These are phyloP conservation scores for Hysterium pulicare DNA, from an alignment of 2,329 filamentous ascomycete species.

Conservation along the genomic window DNA sequence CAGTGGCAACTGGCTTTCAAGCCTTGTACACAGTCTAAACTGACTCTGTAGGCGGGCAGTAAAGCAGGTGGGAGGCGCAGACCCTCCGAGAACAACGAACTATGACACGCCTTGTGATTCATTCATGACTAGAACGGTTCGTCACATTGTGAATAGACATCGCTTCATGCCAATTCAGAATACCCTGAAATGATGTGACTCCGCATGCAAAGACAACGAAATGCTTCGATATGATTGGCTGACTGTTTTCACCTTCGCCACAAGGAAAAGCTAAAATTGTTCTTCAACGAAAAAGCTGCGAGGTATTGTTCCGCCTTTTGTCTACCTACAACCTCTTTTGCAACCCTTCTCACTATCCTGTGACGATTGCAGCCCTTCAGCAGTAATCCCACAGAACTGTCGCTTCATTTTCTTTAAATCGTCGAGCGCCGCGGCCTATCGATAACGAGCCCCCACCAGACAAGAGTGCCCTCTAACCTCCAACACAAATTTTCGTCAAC, in stretches of 20 bases:
- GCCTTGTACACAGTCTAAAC: too few species aligned
- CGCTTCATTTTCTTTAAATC: too few species aligned
- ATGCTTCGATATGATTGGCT: background rate
- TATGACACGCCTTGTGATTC: background rate
- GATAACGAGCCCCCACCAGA: background rate
- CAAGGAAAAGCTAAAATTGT: conserved; percentile 1
- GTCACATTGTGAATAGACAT: background rate
- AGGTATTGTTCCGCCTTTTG: background rate
- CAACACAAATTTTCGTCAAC: conserved; percentile 22
- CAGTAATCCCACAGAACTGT: too few species aligned
- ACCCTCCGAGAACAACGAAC: too few species aligned
- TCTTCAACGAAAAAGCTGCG: background rate
- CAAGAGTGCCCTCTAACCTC: background rate
- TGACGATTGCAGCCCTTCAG: too few species aligned
- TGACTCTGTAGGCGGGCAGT: too few species aligned
- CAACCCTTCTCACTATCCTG: too few species aligned
- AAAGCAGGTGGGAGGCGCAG: too few species aligned
- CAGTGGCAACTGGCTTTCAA: too few species aligned
- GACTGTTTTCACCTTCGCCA: background rate
- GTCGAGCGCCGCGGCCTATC: too few species aligned
- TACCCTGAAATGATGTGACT: background rate
- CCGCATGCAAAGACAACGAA: too few species aligned
- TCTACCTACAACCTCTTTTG: background rate
- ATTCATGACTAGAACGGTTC: background rate
- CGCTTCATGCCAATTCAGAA: background rate